Conservation (phyloP, 2,329 filamentous ascomycete genomes). For the Fusarium sp. region DNA sequence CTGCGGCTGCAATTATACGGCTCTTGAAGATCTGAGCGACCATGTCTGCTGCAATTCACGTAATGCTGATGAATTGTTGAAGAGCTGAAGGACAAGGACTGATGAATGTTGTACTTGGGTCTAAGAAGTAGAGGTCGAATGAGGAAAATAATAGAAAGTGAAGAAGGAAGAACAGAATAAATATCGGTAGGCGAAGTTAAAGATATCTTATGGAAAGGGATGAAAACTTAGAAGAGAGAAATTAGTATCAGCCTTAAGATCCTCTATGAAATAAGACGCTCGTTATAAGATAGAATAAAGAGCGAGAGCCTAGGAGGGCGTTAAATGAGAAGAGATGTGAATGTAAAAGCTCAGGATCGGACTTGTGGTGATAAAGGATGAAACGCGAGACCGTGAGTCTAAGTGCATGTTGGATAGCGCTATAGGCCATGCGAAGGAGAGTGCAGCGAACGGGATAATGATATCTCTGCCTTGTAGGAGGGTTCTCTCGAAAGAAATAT, state of each 20-base stretch:
- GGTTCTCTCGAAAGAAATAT: neutral
- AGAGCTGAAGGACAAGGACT: neutral
- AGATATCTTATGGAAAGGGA: neutral
- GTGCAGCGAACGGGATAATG: neutral
- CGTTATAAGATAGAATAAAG: too few relatives aligned
- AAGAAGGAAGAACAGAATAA: neutral
- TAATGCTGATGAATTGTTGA: neutral
- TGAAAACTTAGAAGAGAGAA: neutral
- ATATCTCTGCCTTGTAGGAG: neutral
- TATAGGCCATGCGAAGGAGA: conserved; percentile 8
- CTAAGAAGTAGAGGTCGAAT: neutral
- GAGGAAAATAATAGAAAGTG: too few relatives aligned
- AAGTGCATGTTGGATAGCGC: neutral
- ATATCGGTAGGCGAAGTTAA: neutral
- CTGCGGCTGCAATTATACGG: conserved; percentile 67
- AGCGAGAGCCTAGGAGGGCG: neutral
- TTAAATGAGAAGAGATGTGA: neutral
- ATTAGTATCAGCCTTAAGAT: neutral
- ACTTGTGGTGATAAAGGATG: neutral
- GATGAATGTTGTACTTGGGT: neutral
- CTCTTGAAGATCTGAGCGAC: conserved; percentile 61
- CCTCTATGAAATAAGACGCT: neutral
- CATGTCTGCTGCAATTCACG: conserved; percentile 36
- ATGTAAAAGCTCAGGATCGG: neutral
- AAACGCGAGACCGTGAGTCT: neutral